Conservation (phyloP, 768 basidiomycete species). For the Leccinum pellstonianum region DNA sequence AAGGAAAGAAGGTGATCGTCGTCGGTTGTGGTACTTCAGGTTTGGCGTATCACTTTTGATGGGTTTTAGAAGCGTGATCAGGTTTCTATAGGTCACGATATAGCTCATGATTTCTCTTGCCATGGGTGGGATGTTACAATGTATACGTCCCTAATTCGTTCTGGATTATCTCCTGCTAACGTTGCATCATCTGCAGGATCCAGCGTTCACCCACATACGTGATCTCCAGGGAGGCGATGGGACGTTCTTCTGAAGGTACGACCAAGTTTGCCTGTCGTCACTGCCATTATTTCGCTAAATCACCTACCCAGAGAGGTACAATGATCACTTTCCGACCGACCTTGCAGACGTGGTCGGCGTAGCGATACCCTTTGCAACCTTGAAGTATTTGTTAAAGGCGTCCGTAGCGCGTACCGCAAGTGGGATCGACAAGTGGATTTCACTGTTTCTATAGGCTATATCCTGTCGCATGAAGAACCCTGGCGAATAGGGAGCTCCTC, state of each 20-base stretch:
- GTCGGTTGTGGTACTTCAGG: slow-evolving; percentile 65
- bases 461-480: not conserved
- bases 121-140: slow-evolving; percentile 32
- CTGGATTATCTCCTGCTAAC: slow-evolving; percentile 31
- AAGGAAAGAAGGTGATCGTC: slow-evolving; percentile 63
- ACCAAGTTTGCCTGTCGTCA: not conserved
- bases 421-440: not conserved
- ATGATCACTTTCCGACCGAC: not conserved
- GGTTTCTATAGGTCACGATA: slow-evolving; percentile 35
- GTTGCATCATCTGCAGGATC: slow-evolving; percentile 11
- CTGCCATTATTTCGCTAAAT: not conserved
- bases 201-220: not conserved
- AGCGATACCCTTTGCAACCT: not conserved
- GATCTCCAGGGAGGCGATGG: not conserved
- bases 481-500: not conserved
- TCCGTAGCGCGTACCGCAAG: not conserved
- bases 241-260: not conserved
- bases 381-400: not conserved
- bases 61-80: not conserved
- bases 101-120: slow-evolving; percentile 34
- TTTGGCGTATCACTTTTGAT: slow-evolving; percentile 14
- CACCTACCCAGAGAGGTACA: not conserved
- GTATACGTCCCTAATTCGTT: slow-evolving; percentile 5
- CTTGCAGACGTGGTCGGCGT: not conserved
- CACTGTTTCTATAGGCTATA: not conserved